Percentiles rank a stretch among this genome's conserved stretches.
phyloP scores from a whole-genome alignment of 2,329 filamentous ascomycete genomes.

The Monosporascus sp. region DNA sequence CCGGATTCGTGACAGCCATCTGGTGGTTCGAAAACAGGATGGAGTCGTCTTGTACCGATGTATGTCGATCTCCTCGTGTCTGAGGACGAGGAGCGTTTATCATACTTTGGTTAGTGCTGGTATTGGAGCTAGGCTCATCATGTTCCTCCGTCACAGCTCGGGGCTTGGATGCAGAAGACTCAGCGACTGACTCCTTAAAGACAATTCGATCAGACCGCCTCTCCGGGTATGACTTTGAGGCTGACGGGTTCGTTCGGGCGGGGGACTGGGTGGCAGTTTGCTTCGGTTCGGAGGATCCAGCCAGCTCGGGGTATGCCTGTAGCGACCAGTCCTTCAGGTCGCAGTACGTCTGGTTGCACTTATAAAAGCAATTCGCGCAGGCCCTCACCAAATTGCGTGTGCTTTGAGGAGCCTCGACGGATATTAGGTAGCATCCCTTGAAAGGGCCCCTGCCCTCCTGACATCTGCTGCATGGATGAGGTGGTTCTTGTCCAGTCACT shows the following conservation, averaged over 20 bases:
- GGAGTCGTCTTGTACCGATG: constrained; percentile 9
- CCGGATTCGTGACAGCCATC: constrained; percentile 1
- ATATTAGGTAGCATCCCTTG: constrained; percentile 12
- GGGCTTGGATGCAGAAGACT: no score
- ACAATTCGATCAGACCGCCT: constrained; percentile 4
- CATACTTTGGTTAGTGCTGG: constrained; percentile 7
- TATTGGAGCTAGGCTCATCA: no score
- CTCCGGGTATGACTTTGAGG: constrained; percentile 2
- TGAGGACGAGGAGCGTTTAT: neutral
- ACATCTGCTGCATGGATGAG: constrained; percentile 6
- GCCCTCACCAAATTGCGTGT: constrained; percentile 5
- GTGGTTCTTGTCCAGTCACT: constrained; percentile 7
- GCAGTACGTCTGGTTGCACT: constrained; percentile 8
- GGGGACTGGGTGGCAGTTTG: no score
- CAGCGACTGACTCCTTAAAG: neutral
- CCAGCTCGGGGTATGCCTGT: constrained; percentile 5
- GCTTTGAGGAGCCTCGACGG: constrained; percentile 4
- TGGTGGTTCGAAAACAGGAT: neutral
- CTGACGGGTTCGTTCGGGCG: neutral
- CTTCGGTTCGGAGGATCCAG: neutral
- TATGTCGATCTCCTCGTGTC: neutral
- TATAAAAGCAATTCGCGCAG: constrained; percentile 17
- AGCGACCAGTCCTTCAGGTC: constrained; percentile 6
- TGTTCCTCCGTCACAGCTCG: neutral
- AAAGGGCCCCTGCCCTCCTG: constrained; percentile 10